These are phyloP conservation scores for Gnaphalium uliginosum DNA, from an alignment of 129 eudicot genomes.

Conservation along the genomic window DNA sequence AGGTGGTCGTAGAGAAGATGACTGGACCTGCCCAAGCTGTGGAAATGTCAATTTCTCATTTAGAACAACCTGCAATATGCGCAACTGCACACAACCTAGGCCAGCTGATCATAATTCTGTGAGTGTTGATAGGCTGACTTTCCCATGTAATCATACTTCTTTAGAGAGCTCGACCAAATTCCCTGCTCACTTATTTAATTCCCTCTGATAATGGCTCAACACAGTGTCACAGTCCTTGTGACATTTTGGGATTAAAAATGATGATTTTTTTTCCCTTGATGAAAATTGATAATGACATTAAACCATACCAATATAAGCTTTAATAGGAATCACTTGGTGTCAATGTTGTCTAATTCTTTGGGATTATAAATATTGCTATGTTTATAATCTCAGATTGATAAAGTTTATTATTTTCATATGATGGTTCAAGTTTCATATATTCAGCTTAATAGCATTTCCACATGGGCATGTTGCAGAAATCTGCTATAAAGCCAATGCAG, in stretches of 20 bases:
- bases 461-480: constrained; percentile 53
- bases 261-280: background rate
- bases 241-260: background rate
- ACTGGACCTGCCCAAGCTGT: constrained; percentile 93
- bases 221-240: background rate
- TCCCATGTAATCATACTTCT: background rate
- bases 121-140: constrained; percentile 13
- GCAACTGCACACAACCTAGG: constrained; percentile 85
- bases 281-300: background rate
- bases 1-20: constrained; percentile 96
- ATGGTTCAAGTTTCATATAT: background rate
- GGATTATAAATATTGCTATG: background rate
- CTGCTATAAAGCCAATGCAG: constrained; percentile 76
- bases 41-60: constrained; percentile 91
- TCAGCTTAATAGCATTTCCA: constrained; percentile 5
- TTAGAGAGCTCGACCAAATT: background rate
- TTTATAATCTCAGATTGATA: background rate
- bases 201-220: background rate
- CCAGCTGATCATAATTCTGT: constrained; percentile 87
- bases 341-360: background rate
- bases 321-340: background rate
- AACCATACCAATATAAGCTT: background rate
- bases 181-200: background rate
- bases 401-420: background rate
- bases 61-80: constrained; percentile 91